phyloP scores from a whole-genome alignment of 257 asterid genomes.

The Eustoma russellianum region DNA sequence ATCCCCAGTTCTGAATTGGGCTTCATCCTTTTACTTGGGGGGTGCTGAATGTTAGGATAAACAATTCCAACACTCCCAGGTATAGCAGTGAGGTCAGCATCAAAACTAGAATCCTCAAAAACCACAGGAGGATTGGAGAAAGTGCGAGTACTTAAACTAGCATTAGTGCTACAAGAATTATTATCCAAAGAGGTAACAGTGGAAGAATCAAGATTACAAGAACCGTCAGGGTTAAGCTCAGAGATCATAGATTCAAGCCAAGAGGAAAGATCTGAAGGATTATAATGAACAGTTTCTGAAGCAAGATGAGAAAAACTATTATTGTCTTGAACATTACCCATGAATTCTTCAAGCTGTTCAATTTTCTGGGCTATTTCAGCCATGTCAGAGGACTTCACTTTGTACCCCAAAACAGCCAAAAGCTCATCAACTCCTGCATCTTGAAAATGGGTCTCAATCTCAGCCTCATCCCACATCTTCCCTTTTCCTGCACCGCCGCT shows the following conservation, averaged over 20 bases:
- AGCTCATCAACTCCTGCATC: constrained; percentile 58
- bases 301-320: constrained; percentile 45
- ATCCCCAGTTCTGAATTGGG: constrained; percentile 9
- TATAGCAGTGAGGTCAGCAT: constrained; percentile 76
- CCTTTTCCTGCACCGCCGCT: constrained; percentile 16
- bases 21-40: constrained; percentile 42
- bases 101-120: constrained; percentile 41
- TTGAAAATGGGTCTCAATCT: constrained; percentile 1
- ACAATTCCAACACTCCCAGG: constrained; percentile 69
- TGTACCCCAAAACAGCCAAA: constrained; percentile 62
- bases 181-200: constrained; percentile 12
- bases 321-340: constrained; percentile 35
- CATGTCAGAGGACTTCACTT: constrained; percentile 54
- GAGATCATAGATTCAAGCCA: constrained; percentile 82
- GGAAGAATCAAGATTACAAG: constrained; percentile 15
- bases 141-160: not conserved
- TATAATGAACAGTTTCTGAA: constrained; percentile 58
- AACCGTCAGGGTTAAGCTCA: constrained; percentile 40
- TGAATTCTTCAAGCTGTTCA: constrained; percentile 50
- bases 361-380: constrained; percentile 65
- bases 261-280: constrained; percentile 78
- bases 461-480: constrained; percentile 35
- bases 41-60: constrained; percentile 33
- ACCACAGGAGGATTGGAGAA: constrained; percentile 2
- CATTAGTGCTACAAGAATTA: constrained; percentile 3